Percentiles rank a stretch among this genome's conserved stretches.
Evolutionary conservation across 179 eudicot genomes (phyloP).

Genomic region (Nepenthes alata): DNA sequence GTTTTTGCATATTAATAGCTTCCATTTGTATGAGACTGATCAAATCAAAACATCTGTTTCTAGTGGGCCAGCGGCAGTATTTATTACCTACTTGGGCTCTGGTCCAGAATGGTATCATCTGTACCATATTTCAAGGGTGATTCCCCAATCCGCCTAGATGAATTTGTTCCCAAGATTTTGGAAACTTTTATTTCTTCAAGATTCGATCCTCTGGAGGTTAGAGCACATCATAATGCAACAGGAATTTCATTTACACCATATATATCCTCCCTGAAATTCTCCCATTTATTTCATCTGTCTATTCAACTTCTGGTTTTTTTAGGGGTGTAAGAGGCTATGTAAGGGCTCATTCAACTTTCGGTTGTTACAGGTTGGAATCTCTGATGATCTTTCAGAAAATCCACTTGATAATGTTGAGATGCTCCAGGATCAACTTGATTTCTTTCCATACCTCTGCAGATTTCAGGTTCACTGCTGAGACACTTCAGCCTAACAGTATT

Average conservation of each 20-base stretch:
- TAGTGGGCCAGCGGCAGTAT: constrained; percentile 55
- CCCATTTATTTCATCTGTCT: background rate
- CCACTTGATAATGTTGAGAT: constrained; percentile 42
- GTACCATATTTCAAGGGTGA: constrained; percentile 30
- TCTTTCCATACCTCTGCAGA: constrained; percentile 38
- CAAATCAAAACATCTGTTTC: constrained; percentile 6
- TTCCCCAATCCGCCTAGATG: constrained; percentile 21
- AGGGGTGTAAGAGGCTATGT: too few relatives aligned
- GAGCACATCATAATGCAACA: background rate
- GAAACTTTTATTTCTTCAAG: constrained; percentile 39
- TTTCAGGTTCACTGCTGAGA: constrained; percentile 28
- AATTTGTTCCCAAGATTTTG: constrained; percentile 36
- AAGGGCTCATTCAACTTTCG: background rate
- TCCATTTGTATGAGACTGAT: background rate
- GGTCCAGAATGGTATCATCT: constrained; percentile 42
- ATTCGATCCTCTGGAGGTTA: constrained; percentile 31
- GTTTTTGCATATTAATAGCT: background rate
- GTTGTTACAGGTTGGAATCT: constrained; percentile 25
- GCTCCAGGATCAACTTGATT: constrained; percentile 49
- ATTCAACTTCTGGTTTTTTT: too few relatives aligned
- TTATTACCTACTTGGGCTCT: constrained; percentile 41
- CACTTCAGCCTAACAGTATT: background rate
- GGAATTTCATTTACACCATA: background rate
- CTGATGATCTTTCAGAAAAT: constrained; percentile 34
- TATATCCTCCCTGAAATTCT: background rate